Percentiles rank a stretch among this genome's conserved stretches.
These are phyloP conservation scores for Plasmodium gallinaceum DNA, from an alignment of 169 alveolate species.

Conservation along the genomic window DNA sequence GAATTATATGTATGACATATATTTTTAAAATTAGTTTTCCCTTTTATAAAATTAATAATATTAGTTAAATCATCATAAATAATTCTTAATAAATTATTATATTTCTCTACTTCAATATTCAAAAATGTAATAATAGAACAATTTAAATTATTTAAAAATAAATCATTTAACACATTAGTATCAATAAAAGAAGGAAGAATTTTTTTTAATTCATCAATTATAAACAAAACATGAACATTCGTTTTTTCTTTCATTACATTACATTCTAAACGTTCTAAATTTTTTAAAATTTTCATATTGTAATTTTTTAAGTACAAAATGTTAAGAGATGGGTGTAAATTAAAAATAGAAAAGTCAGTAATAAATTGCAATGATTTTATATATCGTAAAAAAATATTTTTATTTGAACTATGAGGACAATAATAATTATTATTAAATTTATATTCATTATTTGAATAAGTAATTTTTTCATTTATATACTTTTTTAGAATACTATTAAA, in stretches of 20 bases:
- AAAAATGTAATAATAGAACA: conserved; percentile 62
- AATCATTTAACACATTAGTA: conserved; percentile 32
- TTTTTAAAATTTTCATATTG: conserved; percentile 66
- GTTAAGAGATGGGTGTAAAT: conserved; percentile 69
- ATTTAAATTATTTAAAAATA: conserved; percentile 39
- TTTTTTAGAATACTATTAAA: conserved; percentile 61
- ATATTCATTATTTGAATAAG: conserved; percentile 60
- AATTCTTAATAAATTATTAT: conserved; percentile 40
- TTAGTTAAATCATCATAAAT: conserved; percentile 66
- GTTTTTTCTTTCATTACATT: conserved; percentile 29
- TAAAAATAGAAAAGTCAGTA: conserved; percentile 74
- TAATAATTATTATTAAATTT: conserved; percentile 47
- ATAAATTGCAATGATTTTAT: conserved; percentile 58
- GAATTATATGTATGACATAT: conserved; percentile 44
- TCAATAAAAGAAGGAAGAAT: conserved; percentile 61
- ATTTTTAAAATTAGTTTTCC: conserved; percentile 34
- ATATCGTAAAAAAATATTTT: conserved; percentile 59
- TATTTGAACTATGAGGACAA: conserved; percentile 77
- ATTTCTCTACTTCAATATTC: conserved; percentile 73
- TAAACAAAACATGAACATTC: conserved; percentile 14
- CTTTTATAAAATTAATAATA: conserved; percentile 46
- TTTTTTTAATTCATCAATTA: conserved; percentile 32
- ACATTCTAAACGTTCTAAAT: conserved; percentile 36
- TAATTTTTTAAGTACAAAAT: conserved; percentile 59
- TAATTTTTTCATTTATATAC: conserved; percentile 54